Conservation (phyloP, 1,284 basidiomycete genomes). For the Porodaedalea pini region DNA sequence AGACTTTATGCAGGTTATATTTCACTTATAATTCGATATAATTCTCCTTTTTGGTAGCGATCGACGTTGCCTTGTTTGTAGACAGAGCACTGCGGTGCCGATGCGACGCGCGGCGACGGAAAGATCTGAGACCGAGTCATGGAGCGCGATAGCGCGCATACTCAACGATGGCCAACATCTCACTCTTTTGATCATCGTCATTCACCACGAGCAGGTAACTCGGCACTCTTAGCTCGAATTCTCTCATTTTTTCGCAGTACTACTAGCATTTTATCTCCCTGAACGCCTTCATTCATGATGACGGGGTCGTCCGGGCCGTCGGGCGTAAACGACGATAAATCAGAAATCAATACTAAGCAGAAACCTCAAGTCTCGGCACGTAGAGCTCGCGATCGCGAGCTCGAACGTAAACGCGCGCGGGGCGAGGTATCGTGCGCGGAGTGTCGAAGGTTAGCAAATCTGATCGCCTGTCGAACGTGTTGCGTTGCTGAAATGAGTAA, state of each 20-base stretch:
- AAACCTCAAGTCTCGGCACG: conserved; percentile 5
- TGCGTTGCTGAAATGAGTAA: not conserved
- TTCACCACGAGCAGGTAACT: too few relatives aligned
- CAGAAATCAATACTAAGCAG: not conserved
- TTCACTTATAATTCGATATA: too few relatives aligned
- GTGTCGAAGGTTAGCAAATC: conserved; percentile 15
- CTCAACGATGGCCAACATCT: not conserved
- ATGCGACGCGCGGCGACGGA: not conserved
- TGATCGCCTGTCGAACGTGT: not conserved
- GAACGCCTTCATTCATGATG: too few relatives aligned
- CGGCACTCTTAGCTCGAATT: too few relatives aligned
- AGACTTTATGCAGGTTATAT: too few relatives aligned
- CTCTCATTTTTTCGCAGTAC: too few relatives aligned
- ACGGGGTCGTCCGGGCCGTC: not conserved
- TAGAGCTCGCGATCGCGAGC: conserved; percentile 12
- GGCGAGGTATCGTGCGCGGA: conserved; percentile 21
- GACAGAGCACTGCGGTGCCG: not conserved
- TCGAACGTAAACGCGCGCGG: conserved; percentile 11
- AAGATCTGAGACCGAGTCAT: too few relatives aligned
- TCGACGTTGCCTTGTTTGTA: too few relatives aligned
- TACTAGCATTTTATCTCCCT: too few relatives aligned
- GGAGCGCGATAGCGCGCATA: not conserved
- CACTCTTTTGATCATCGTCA: not conserved
- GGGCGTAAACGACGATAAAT: not conserved
- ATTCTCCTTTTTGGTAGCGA: too few relatives aligned